Evolutionary conservation across 495 filamentous ascomycete species (phyloP).

Genomic region (Podospora bellae-mahoneyi): DNA sequence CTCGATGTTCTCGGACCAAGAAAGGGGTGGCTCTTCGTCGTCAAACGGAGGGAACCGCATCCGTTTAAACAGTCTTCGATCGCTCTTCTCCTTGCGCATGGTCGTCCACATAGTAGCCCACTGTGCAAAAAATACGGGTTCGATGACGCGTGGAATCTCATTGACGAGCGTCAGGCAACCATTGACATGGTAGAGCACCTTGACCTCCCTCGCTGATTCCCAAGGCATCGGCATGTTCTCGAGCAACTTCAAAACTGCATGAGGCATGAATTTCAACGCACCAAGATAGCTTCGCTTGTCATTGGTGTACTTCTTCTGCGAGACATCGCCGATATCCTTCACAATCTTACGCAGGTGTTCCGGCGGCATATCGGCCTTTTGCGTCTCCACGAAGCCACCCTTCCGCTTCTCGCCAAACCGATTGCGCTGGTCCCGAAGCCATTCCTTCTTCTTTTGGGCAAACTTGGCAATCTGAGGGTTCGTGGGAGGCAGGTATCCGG

Average conservation of each 20-base stretch:
- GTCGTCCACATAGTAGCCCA: slow-evolving; percentile 99
- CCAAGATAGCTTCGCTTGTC: slow-evolving; percentile 98
- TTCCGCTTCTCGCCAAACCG: slow-evolving; percentile 97
- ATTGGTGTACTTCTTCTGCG: slow-evolving; percentile 98
- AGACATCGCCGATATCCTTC: slow-evolving; percentile 97
- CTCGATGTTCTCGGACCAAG: slow-evolving; percentile 98
- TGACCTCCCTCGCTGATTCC: slow-evolving; percentile 93
- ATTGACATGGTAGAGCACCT: slow-evolving; percentile 97
- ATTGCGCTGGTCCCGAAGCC: slow-evolving; percentile 87
- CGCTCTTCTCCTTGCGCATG: slow-evolving; percentile 97
- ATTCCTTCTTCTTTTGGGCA: slow-evolving; percentile 98
- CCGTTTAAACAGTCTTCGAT: slow-evolving; percentile 92
- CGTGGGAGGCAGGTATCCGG: slow-evolving; percentile 78
- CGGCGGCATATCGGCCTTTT: slow-evolving; percentile 98
- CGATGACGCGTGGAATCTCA: slow-evolving; percentile 93
- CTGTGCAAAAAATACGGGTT: slow-evolving; percentile 97
- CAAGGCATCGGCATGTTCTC: slow-evolving; percentile 99
- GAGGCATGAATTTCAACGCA: slow-evolving; percentile 98
- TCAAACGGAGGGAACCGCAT: slow-evolving; percentile 99
- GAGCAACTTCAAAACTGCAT: slow-evolving; percentile 96
- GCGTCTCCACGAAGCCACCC: slow-evolving; percentile 91
- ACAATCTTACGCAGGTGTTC: slow-evolving; percentile 99
- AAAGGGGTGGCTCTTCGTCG: slow-evolving; percentile 95
- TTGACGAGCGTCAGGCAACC: slow-evolving; percentile 97
- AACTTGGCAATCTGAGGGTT: slow-evolving; percentile 92